Base-by-base conservation (phyloP, 345 rosid species). In the Eucalyptus dawsonii region DNA sequence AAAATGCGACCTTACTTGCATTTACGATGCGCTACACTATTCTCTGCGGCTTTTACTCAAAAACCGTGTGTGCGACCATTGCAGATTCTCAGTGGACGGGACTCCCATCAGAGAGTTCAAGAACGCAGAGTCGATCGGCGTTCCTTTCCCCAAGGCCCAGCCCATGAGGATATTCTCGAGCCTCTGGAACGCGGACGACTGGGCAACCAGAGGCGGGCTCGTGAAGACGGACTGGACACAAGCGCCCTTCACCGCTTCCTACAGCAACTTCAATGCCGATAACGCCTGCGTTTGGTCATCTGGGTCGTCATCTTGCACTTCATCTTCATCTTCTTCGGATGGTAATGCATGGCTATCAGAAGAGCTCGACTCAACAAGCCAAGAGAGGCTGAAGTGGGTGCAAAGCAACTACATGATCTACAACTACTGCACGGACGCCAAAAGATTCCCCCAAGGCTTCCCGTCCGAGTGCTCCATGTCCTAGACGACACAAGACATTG, bases 231-330 rank as follows among this genome's bases (percentile, higher is more conserved):
- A 93, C 89, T 94, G 96, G 96, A 90, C 91, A 19, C 89, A 92
- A 87, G 95, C 95, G 54, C 96, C 96, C n/a, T 95, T 95, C 90
- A 95, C 94, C 53, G 95, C 95, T 62, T 91, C 95, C 1, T 94
- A 92, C 90, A 92, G 93, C 87, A 93, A 92, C 83, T 91, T 95
- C 65, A 92, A 89, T 44, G 91, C 92, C 22, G 72, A 88, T 58
- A 51, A 87, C 37, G 95, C 95, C 87, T 95, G 97, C 69, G 90
- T 93, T 50, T 88, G 92, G 95, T 92, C 92, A 7, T 89, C 91
- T 50, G 92, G 94, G 10, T 80, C 89, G 10, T 90, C 92, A 25
- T 90, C 91, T 44, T 90, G 94, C 56, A 91, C 93, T 50, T 60
- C 90, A 27, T 25, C 67, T 11, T 60, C 88, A 19, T 50, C 87